Base-by-base conservation (phyloP, 345 rosid species). In the Acer campestre region DNA sequence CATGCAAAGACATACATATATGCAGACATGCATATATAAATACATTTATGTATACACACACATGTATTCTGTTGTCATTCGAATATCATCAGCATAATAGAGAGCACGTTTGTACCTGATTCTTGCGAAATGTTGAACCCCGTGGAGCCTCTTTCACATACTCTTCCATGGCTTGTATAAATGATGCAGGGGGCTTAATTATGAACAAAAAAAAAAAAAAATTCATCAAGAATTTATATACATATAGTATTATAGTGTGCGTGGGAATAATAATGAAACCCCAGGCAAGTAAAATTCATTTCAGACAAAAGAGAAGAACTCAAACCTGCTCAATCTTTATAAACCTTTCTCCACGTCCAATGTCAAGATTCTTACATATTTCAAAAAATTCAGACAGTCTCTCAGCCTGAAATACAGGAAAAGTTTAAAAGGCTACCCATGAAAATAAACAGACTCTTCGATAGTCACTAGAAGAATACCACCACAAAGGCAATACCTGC, bases 121-220 rank as follows among this genome's bases (percentile, higher is more conserved):
- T 96, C 80, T 94, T 96, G 76, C 82, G 89, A 76, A 72, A 75
- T 29, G 86, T 82, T 68, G 90, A 88, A 79, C 71, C 65, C 70
- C 88, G 82, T 75, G 98, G 97, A 79, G 97, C 97, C 38, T 96
- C 99, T 80, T 79, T 89, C 53, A 92, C 94, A 82, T 94, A 96
- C 70, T 96, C 99, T 89, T 96, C 99, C 99, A 96, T 96, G 67
- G 97, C 90, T 96, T 91, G 99, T 63, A 94, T 88, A 83, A 96
- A 94, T 58, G 99, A 96, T 61, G 89, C 83, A 46, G 97, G 98
- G 74, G 98, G 98, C 74, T 75, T 75, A 70, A 77, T 82, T 66
- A 72, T 59, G 23, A 63, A 78, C 17, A 49, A 3, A 81, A 78
- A n/a, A 49, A 3, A 80, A 29, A 29, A 63, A 74, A 53, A 38